Evolutionary conservation across 352 stramenopile species (phyloP).

Genomic region (Globisporangium mamillatum): DNA sequence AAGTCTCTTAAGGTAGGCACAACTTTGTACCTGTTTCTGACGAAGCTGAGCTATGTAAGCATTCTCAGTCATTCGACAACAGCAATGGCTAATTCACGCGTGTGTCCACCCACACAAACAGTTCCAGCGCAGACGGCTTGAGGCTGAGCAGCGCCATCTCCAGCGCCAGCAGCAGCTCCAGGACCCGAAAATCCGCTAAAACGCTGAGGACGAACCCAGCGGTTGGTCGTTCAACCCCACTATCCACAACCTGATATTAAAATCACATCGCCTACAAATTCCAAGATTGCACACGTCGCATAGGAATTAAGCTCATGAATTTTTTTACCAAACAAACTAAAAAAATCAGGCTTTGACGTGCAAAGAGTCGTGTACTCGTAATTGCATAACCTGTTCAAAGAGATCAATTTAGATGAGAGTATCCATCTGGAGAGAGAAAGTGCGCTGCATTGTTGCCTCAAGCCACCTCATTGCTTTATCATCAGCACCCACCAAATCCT

Average conservation of each 20-base stretch:
- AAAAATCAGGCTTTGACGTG: background rate
- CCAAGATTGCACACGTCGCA: background rate
- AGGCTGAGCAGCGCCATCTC: conserved; percentile 58
- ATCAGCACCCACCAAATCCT: background rate
- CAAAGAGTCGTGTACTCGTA: background rate
- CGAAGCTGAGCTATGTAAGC: background rate
- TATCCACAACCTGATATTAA: background rate
- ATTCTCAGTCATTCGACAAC: background rate
- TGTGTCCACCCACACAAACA: background rate
- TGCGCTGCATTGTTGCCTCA: background rate
- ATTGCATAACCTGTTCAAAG: background rate
- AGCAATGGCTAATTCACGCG: background rate
- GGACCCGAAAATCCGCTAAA: background rate
- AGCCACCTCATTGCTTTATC: no score
- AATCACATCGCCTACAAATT: background rate
- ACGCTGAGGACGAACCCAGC: background rate
- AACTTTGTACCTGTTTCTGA: background rate
- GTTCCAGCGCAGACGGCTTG: conserved; percentile 50
- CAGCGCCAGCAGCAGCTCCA: conserved; percentile 27
- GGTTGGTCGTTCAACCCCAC: background rate
- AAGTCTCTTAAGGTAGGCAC: conserved; percentile 47
- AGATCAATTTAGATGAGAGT: background rate
- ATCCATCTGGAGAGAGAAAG: background rate
- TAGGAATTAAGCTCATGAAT: background rate
- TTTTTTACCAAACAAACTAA: background rate